These are phyloP conservation scores for Flaveria trinervia DNA, from an alignment of 129 eudicot species.

Conservation along the genomic window DNA sequence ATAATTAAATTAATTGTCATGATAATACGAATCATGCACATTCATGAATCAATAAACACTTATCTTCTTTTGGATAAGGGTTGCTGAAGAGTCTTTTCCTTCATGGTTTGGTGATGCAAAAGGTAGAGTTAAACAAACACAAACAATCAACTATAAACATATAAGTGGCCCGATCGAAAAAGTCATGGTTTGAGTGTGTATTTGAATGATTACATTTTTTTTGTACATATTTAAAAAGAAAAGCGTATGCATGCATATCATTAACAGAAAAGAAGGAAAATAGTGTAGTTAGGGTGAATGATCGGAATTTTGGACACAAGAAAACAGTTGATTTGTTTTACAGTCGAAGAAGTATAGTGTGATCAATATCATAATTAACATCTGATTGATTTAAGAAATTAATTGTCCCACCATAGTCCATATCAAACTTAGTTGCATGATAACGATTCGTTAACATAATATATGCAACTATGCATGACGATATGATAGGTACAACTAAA, in stretches of 20 bases:
- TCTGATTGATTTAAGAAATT: not conserved
- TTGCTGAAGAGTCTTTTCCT: conserved; percentile 10
- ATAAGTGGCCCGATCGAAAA: not conserved
- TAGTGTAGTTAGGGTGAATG: too few species aligned
- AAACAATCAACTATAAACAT: not conserved
- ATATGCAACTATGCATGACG: not conserved
- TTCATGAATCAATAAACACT: not conserved
- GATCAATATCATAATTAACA: not conserved
- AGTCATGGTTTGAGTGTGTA: not conserved
- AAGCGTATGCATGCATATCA: too few species aligned
- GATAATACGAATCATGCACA: not conserved
- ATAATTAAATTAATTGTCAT: not conserved
- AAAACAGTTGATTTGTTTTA: too few species aligned
- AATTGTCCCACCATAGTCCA: not conserved
- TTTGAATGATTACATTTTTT: not conserved
- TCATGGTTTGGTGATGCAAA: not conserved
- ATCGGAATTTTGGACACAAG: too few species aligned
- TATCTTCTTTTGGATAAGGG: not conserved
- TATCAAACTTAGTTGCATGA: not conserved
- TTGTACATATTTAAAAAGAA: too few species aligned
- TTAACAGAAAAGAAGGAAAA: too few species aligned
- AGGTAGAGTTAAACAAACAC: not conserved
- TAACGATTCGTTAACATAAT: not conserved
- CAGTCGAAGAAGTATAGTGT: too few species aligned
- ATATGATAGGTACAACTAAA: not conserved